Percentiles rank a stretch among this genome's conserved stretches.
phyloP scores from a whole-genome alignment of 2,329 filamentous ascomycete genomes.

The Ophiostoma ulmi region DNA sequence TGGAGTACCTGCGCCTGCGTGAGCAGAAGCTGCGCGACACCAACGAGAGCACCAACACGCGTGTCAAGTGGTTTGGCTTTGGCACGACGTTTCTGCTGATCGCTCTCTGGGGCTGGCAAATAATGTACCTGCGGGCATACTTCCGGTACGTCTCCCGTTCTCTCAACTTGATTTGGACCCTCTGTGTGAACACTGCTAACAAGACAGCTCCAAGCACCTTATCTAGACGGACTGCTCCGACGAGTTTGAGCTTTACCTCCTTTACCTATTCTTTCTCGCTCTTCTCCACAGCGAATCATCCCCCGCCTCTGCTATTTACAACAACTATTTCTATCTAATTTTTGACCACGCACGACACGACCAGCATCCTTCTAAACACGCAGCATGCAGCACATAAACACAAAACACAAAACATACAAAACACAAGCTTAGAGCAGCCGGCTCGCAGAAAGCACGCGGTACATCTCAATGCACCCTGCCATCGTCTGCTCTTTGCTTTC shows the following conservation, averaged over 20 bases:
- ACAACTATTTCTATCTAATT: conserved; percentile 8
- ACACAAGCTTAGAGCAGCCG: background rate
- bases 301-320: background rate
- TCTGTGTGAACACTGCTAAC: background rate
- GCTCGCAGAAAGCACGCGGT: background rate
- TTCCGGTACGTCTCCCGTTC: conserved; percentile 60
- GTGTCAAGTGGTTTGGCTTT: conserved; percentile 98
- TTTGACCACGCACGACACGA: conserved; percentile 7
- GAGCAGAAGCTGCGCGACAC: conserved; percentile 97
- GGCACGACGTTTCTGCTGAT: conserved; percentile 87
- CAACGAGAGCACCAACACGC: conserved; percentile 98
- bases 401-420: background rate
- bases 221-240: conserved; percentile 42
- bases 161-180: background rate
- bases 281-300: background rate
- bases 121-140: conserved; percentile 94
- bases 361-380: background rate
- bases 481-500: background rate
- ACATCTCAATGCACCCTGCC: background rate
- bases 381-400: background rate
- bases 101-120: conserved; percentile 90
- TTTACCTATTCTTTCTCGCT: background rate
- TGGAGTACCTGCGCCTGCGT: conserved; percentile 86
- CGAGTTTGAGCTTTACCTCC: background rate
- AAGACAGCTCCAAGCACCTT: conserved; percentile 60